Evolutionary conservation across 2,329 filamentous ascomycete genomes (phyloP).

Genomic region (Rhynchosporium graminicola): DNA sequence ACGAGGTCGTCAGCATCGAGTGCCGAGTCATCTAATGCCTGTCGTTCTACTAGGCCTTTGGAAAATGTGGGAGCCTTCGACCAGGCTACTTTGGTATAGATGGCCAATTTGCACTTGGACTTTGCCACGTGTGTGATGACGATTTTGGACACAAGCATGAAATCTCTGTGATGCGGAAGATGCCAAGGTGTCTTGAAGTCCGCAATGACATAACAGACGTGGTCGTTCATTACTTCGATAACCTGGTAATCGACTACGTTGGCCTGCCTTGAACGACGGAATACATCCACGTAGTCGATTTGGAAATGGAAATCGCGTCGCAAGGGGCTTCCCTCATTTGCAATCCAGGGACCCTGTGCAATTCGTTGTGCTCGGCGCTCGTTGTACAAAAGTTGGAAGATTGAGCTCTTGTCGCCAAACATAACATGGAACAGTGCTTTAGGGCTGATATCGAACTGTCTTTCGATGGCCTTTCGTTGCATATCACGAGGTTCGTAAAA

Average conservation of each 20-base stretch:
- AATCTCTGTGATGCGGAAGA: slow-evolving; percentile 75
- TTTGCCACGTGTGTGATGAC: slow-evolving; percentile 94
- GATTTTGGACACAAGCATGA: slow-evolving; percentile 84
- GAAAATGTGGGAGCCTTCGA: slow-evolving; percentile 62
- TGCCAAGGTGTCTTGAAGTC: slow-evolving; percentile 65
- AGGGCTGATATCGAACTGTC: slow-evolving; percentile 85
- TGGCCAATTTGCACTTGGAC: slow-evolving; percentile 85
- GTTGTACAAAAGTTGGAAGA: slow-evolving; percentile 89
- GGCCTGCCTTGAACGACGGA: slow-evolving; percentile 61
- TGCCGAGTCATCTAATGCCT: slow-evolving; percentile 74
- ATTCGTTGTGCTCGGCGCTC: slow-evolving; percentile 79
- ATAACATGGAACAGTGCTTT: slow-evolving; percentile 95
- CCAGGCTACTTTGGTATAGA: slow-evolving; percentile 91
- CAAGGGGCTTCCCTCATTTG: slow-evolving; percentile 69
- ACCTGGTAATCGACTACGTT: slow-evolving; percentile 80
- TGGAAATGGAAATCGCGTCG: slow-evolving; percentile 80
- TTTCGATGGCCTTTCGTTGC: slow-evolving; percentile 72
- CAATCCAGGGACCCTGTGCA: slow-evolving; percentile 81
- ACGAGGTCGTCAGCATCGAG: slow-evolving; percentile 73
- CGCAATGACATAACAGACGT: slow-evolving; percentile 66
- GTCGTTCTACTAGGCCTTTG: slow-evolving; percentile 62
- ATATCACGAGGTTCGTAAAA: slow-evolving; percentile 83
- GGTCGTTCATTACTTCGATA: slow-evolving; percentile 80
- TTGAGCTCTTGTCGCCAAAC: slow-evolving; percentile 93
- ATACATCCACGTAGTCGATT: slow-evolving; percentile 65